These are phyloP conservation scores for Schizonepeta tenuifolia DNA, from an alignment of 257 asterid genomes.

Conservation along the genomic window DNA sequence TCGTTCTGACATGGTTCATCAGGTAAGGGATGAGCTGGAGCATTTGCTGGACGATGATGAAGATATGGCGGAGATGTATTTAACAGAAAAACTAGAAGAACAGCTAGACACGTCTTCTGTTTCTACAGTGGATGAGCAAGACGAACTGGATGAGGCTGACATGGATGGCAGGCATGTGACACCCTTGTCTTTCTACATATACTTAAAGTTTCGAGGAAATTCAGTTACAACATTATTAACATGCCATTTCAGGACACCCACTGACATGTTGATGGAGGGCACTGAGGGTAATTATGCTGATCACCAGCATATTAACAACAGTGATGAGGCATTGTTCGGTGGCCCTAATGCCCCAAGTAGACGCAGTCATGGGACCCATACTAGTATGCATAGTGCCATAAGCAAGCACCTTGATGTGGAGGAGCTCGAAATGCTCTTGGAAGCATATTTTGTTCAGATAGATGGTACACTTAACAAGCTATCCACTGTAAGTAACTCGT, in stretches of 20 bases:
- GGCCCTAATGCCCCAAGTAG: slow-evolving; percentile 61
- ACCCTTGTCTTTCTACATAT: neutral
- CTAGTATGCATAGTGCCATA: slow-evolving; percentile 65
- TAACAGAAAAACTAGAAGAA: slow-evolving; percentile 80
- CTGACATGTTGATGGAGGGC: slow-evolving; percentile 56
- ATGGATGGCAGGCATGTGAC: slow-evolving; percentile 61
- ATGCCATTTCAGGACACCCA: slow-evolving; percentile 51
- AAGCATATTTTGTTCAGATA: slow-evolving; percentile 93
- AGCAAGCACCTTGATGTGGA: slow-evolving; percentile 89
- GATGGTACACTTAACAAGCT: slow-evolving; percentile 90
- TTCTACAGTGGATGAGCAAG: slow-evolving; percentile 64
- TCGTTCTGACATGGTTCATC: slow-evolving; percentile 31
- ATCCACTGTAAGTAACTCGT: slow-evolving; percentile 67
- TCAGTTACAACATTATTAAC: slow-evolving; percentile 4
- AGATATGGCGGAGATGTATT: slow-evolving; percentile 98
- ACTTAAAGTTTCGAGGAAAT: neutral
- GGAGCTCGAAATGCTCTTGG: slow-evolving; percentile 97
- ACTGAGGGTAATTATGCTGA: slow-evolving; percentile 54
- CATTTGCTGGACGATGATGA: slow-evolving; percentile 95
- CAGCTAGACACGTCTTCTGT: slow-evolving; percentile 70
- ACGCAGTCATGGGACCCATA: slow-evolving; percentile 77
- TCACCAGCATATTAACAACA: slow-evolving; percentile 43
- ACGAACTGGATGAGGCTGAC: slow-evolving; percentile 56
- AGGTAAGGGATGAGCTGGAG: slow-evolving; percentile 98
- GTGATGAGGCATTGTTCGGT: slow-evolving; percentile 54